Evolutionary conservation across 148 eudicot species (phyloP).

Genomic region (Chenopodium suecicum): DNA sequence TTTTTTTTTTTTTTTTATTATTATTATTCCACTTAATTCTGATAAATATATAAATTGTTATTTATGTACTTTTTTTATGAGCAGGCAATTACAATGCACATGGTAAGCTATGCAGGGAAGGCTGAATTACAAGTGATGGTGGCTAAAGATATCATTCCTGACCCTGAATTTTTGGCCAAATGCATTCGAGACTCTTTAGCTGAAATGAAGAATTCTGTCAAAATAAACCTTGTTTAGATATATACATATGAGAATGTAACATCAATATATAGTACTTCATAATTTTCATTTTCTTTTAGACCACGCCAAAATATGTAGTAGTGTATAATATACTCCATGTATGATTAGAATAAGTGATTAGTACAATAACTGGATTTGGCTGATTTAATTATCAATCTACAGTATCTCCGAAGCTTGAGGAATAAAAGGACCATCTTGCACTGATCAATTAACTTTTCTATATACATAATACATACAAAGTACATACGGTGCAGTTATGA

Average conservation of each 20-base stretch:
- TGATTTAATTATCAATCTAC: neutral
- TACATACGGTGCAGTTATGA: too few species aligned
- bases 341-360: neutral
- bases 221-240: neutral
- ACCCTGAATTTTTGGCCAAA: slow-evolving; percentile 23
- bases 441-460: too few species aligned
- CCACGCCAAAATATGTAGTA: too few species aligned
- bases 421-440: neutral
- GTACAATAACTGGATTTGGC: neutral
- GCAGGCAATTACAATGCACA: slow-evolving; percentile 35
- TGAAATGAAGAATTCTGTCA: slow-evolving; percentile 19
- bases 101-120: slow-evolving; percentile 36
- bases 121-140: slow-evolving; percentile 35
- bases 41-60: too few species aligned
- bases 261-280: too few species aligned
- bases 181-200: slow-evolving; percentile 23
- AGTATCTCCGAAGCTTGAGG: neutral
- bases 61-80: neutral
- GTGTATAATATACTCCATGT: too few species aligned
- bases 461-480: too few species aligned
- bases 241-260: neutral
- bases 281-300: too few species aligned
- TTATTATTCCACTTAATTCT: too few species aligned
- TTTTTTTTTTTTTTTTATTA: too few species aligned
- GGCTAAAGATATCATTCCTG: slow-evolving; percentile 35